Conservation (phyloP, 306 rosid species). For the Morella rubra region DNA sequence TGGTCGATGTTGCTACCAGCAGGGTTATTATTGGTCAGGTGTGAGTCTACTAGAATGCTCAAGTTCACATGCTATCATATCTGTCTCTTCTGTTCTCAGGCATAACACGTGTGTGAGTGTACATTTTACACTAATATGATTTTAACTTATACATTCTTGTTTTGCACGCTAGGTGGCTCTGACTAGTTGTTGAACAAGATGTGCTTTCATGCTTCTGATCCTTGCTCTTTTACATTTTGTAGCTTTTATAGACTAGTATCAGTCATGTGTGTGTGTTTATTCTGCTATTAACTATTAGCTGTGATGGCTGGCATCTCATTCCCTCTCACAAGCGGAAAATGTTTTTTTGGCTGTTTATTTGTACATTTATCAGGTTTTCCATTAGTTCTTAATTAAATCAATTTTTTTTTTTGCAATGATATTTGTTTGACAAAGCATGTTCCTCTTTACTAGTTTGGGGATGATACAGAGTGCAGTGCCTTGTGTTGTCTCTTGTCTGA, state of each 20-base stretch:
- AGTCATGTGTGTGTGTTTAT: not conserved
- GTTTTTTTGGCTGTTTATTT: not conserved
- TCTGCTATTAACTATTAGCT: not conserved
- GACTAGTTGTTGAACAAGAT: constrained; percentile 5
- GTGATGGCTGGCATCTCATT: constrained; percentile 6
- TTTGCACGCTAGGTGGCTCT: constrained; percentile 11
- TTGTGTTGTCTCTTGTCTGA: constrained; percentile 80
- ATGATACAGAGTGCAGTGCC: constrained; percentile 81
- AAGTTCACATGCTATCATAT: not conserved
- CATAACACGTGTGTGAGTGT: constrained; percentile 4
- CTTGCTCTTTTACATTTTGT: not conserved
- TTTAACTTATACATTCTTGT: not conserved
- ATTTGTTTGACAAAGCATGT: constrained; percentile 14
- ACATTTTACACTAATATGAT: not conserved
- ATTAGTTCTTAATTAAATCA: constrained; percentile 21
- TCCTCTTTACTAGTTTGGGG: constrained; percentile 63
- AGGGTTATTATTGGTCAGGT: constrained; percentile 93
- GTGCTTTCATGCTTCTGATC: constrained; percentile 11
- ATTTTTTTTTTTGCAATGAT: not conserved
- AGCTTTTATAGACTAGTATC: not conserved
- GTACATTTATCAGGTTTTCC: not conserved
- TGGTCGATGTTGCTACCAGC: constrained; percentile 78
- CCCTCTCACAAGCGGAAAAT: constrained; percentile 1
- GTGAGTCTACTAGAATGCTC: constrained; percentile 19
- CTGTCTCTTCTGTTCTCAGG: constrained; percentile 15